Evolutionary conservation across 805 yeast species (phyloP).

Genomic region (Schizosaccharomyces octosporus): DNA sequence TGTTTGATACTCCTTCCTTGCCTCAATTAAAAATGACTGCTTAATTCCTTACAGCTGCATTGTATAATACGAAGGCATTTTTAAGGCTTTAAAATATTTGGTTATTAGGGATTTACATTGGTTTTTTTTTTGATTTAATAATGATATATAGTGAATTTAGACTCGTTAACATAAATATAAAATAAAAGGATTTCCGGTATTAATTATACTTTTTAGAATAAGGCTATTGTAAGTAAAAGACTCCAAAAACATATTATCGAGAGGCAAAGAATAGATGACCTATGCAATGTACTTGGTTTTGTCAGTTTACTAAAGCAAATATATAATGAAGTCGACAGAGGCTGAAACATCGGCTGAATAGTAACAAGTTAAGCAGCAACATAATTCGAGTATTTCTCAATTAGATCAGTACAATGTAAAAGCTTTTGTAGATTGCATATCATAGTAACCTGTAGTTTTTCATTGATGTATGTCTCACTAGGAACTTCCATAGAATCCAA

Average conservation of each 20-base stretch:
- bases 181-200: no score
- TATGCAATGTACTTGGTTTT: no score
- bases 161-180: no score
- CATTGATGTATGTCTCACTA: neutral
- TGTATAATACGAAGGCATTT: neutral
- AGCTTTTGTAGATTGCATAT: neutral
- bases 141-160: no score
- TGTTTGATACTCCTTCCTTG: slow-evolving; percentile 7
- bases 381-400: neutral
- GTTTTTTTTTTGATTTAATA: neutral
- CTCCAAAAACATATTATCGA: no score
- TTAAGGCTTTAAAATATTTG: neutral
- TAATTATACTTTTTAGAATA: no score
- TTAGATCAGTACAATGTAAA: neutral
- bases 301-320: no score
- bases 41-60: neutral
- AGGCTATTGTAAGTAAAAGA: no score
- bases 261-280: no score
- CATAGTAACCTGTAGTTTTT: neutral
- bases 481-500: neutral
- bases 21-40: neutral
- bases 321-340: no score
- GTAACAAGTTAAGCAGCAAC: neutral
- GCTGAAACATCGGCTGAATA: no score
- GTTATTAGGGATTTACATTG: neutral